phyloP scores from a whole-genome alignment of 768 basidiomycete species.

The Agrocybe pediades region DNA sequence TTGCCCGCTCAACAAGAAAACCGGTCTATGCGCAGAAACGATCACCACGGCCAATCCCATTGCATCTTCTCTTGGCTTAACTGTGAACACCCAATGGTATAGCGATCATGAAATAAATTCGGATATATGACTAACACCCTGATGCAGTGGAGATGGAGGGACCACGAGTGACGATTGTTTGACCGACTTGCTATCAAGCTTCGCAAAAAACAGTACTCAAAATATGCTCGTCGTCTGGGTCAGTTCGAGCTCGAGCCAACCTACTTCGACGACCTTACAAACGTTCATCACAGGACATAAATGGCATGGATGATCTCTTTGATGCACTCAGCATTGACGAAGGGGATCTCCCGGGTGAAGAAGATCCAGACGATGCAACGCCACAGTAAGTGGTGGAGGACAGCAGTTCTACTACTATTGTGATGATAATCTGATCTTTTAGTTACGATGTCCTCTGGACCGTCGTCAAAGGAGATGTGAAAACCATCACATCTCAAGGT shows the following conservation, averaged over 20 bases:
- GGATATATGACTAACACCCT: not conserved
- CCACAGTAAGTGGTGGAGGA: not conserved
- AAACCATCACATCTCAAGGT: not conserved
- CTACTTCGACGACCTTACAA: no score
- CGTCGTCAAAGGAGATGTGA: not conserved
- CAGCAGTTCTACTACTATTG: not conserved
- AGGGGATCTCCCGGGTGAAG: not conserved
- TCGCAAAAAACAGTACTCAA: slow-evolving; percentile 19
- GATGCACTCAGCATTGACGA: not conserved
- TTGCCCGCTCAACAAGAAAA: slow-evolving; percentile 19
- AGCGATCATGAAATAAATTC: not conserved
- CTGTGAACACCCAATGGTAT: slow-evolving; percentile 20
- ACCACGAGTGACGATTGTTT: slow-evolving; percentile 21
- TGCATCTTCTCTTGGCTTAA: slow-evolving; percentile 16
- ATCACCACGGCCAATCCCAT: slow-evolving; percentile 18
- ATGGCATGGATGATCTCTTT: not conserved
- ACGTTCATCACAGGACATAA: not conserved
- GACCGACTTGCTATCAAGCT: slow-evolving; percentile 15
- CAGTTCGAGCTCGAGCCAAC: not conserved
- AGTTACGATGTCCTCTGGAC: not conserved
- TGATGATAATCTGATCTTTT: not conserved
- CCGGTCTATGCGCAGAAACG: slow-evolving; percentile 16
- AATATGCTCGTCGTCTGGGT: slow-evolving; percentile 24
- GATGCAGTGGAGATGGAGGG: slow-evolving; percentile 15
- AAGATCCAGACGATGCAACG: not conserved